Conservation (phyloP, 2,329 filamentous ascomycete genomes). For the Neonectria hederae region DNA sequence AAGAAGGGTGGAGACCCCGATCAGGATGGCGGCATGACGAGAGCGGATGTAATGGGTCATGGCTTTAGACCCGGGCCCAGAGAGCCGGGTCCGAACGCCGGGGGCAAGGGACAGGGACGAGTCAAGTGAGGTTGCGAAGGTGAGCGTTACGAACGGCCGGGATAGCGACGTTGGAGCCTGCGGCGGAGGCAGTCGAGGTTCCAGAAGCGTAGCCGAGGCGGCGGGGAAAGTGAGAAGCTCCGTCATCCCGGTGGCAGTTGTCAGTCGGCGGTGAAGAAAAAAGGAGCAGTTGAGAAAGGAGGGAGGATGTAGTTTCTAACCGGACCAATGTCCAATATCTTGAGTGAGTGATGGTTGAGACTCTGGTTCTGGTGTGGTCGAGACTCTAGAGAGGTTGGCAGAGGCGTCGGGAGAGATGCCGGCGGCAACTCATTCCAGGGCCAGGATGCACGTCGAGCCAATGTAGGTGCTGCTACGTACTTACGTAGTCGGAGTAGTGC, state of each 20-base stretch:
- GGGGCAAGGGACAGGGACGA: conserved; percentile 79
- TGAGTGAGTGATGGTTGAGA: conserved; percentile 7
- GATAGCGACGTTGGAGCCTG: not conserved
- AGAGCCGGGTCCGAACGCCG: conserved; percentile 83
- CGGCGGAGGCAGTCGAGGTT: conserved; percentile 46
- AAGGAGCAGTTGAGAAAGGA: not conserved
- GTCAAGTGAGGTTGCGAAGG: conserved; percentile 92
- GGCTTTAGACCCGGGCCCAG: conserved; percentile 82
- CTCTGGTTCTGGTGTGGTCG: not conserved
- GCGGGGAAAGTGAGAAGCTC: conserved; percentile 48
- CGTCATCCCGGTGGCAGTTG: conserved; percentile 41
- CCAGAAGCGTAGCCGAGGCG: conserved; percentile 45
- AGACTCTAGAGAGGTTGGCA: conserved; percentile 5
- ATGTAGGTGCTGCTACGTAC: not conserved
- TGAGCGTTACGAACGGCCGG: conserved; percentile 75
- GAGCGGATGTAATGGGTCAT: conserved; percentile 94
- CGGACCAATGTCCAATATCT: conserved; percentile 4
- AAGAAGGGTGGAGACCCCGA: conserved; percentile 85
- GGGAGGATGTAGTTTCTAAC: conserved; percentile 9
- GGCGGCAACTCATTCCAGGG: conserved; percentile 24
- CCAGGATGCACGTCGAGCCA: conserved; percentile 1
- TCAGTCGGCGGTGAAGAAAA: not conserved
- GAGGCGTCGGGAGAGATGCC: conserved; percentile 22
- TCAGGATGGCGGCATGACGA: conserved; percentile 82
- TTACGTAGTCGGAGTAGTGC: too few species aligned